Conservation (phyloP, 768 basidiomycete species). For the Lentinula edodes region DNA sequence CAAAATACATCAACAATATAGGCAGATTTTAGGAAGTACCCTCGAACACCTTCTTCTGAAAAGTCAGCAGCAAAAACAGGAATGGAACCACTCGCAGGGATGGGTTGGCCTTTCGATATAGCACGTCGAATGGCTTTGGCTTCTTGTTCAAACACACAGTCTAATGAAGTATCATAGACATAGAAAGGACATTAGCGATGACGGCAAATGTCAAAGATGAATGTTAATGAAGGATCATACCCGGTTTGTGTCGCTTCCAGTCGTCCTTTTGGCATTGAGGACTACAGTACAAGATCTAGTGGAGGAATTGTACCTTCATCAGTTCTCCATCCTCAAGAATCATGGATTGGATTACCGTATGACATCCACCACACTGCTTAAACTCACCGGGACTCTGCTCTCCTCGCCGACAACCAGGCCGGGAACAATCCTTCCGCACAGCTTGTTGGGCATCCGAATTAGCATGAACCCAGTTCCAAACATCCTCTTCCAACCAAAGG, state of each 20-base stretch:
- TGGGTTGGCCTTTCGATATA: not conserved
- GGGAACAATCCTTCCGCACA: slow-evolving; percentile 29
- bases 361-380: slow-evolving; percentile 35
- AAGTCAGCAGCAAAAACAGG: not conserved
- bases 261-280: not conserved
- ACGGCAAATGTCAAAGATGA: too few species aligned
- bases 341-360: not conserved
- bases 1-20: too few species aligned
- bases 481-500: slow-evolving; percentile 33
- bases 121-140: not conserved
- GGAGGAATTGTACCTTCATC: not conserved
- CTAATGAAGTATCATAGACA: not conserved
- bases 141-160: not conserved
- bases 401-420: slow-evolving; percentile 21
- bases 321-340: not conserved
- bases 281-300: not conserved
- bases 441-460: slow-evolving; percentile 24
- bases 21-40: not conserved
- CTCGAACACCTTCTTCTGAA: not conserved
- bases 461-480: slow-evolving; percentile 38
- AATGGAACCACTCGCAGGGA: not conserved
- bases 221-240: not conserved
- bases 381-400: slow-evolving; percentile 30
- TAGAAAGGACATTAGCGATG: too few species aligned
- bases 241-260: not conserved